These are phyloP conservation scores for Chaetomium olivaceum DNA, from an alignment of 2,329 filamentous ascomycete species.

Conservation along the genomic window DNA sequence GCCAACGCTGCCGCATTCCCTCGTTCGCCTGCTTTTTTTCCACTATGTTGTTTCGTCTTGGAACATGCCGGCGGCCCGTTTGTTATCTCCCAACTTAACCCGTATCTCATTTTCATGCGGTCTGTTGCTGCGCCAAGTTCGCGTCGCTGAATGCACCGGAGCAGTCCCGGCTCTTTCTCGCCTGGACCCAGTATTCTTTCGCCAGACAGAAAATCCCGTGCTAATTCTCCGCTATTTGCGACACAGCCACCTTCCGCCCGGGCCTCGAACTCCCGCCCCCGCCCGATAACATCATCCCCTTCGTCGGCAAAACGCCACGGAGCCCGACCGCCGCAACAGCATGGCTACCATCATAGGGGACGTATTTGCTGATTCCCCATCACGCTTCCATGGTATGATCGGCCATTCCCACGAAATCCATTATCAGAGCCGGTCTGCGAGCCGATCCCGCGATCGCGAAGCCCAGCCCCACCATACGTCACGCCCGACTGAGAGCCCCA, in stretches of 20 bases:
- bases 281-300: constrained; percentile 26
- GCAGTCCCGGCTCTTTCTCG: constrained; percentile 31
- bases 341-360: constrained; percentile 70
- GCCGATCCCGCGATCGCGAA: constrained; percentile 36
- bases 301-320: constrained; percentile 16
- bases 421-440: constrained; percentile 44
- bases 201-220: constrained; percentile 23
- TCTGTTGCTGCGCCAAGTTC: background rate
- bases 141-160: background rate
- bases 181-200: constrained; percentile 21
- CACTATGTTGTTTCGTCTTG: background rate
- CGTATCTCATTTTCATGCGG: background rate
- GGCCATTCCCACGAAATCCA: constrained; percentile 46
- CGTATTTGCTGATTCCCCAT: constrained; percentile 67
- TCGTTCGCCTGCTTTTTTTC: background rate
- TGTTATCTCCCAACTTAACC: background rate
- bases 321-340: constrained; percentile 41
- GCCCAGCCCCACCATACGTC: constrained; percentile 28
- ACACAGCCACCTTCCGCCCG: constrained; percentile 30
- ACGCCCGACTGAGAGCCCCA: constrained; percentile 30
- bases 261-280: constrained; percentile 22
- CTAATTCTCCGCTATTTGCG: constrained; percentile 32
- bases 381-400: constrained; percentile 71
- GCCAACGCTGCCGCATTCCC: constrained; percentile 4
- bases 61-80: background rate